Conservation (phyloP, 2,329 filamentous ascomycete genomes). For the Zymoseptoria brevis region DNA sequence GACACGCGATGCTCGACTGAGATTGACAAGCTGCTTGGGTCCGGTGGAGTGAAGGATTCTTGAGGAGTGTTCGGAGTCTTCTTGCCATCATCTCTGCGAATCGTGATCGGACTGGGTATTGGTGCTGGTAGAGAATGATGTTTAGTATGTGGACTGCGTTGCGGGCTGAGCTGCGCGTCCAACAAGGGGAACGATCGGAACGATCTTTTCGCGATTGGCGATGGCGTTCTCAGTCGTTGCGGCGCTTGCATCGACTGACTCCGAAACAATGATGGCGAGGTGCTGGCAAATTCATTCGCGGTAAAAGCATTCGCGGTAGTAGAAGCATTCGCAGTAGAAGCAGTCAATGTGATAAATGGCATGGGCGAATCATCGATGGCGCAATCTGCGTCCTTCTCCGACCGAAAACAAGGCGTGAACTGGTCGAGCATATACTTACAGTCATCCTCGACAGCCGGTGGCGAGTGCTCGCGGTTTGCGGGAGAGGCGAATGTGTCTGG, state of each 20-base stretch:
- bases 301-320: conserved; percentile 27
- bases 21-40: conserved; percentile 76
- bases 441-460: conserved; percentile 19
- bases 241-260: conserved; percentile 34
- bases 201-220: conserved; percentile 34
- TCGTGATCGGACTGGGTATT: conserved; percentile 6
- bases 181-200: conserved; percentile 20
- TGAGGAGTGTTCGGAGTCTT: conserved; percentile 58
- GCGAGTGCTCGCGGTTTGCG: conserved; percentile 24
- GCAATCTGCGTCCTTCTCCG: conserved; percentile 16
- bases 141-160: conserved; percentile 17
- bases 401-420: conserved; percentile 20
- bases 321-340: conserved; percentile 18
- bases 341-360: conserved; percentile 30
- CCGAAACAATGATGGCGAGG: conserved; percentile 32
- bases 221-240: conserved; percentile 30
- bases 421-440: conserved; percentile 32
- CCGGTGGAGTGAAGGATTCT: conserved; percentile 64
- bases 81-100: conserved; percentile 14
- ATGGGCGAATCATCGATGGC: conserved; percentile 21
- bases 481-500: conserved; percentile 41
- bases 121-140: conserved; percentile 18
- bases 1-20: conserved; percentile 49
- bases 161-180: conserved; percentile 11
- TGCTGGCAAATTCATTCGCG: conserved; percentile 25